Conservation (phyloP, 176 grass and related monocot species). For the Puya raimondii region DNA sequence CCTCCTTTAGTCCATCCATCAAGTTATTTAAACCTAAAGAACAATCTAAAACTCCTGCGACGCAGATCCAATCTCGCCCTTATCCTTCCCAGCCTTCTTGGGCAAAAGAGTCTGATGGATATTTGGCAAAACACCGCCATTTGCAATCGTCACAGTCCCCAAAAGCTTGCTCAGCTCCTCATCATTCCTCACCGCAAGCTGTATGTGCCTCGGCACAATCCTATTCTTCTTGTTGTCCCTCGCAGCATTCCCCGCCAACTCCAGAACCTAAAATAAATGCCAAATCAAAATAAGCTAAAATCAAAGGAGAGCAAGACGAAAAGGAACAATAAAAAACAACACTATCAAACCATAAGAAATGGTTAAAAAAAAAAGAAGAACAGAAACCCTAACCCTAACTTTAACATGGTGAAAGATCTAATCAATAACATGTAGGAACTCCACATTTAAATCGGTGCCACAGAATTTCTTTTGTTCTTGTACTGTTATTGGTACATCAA, state of each 20-base stretch:
- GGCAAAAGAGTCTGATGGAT: conserved; percentile 29
- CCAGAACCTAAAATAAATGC: conserved; percentile 21
- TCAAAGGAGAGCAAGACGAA: not conserved
- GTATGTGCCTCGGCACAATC: conserved; percentile 31
- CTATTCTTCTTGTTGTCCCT: conserved; percentile 37
- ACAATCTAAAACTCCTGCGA: conserved; percentile 27
- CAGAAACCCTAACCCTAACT: too few relatives aligned
- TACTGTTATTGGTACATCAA: too few relatives aligned
- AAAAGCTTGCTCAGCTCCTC: conserved; percentile 40
- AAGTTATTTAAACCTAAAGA: conserved; percentile 4
- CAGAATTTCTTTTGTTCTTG: too few relatives aligned
- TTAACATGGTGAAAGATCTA: too few relatives aligned
- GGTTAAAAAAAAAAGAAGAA: not conserved
- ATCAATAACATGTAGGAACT: too few relatives aligned
- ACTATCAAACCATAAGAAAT: not conserved
- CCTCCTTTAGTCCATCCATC: not conserved
- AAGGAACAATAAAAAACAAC: not conserved
- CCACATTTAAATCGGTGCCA: too few relatives aligned
- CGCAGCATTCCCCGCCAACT: conserved; percentile 27
- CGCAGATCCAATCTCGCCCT: conserved; percentile 27
- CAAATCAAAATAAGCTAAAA: not conserved
- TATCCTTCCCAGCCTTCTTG: conserved; percentile 30
- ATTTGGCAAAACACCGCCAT: conserved; percentile 31
- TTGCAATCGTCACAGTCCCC: conserved; percentile 28
- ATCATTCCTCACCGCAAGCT: conserved; percentile 29